Base-by-base conservation (phyloP, 176 grass and related monocot species). In the Cenchrus fungigraminus region DNA sequence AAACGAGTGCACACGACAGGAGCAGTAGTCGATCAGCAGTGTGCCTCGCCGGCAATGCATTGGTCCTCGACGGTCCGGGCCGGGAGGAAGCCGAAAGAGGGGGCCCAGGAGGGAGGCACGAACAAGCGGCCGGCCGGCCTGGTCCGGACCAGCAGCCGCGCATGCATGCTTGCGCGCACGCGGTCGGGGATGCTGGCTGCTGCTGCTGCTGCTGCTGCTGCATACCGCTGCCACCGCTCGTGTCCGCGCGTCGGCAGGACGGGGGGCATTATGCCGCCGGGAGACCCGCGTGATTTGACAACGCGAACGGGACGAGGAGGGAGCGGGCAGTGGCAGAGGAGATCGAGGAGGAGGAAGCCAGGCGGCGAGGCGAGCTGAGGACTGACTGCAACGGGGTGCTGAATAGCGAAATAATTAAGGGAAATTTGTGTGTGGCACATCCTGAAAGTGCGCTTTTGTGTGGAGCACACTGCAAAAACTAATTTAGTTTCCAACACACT, bases 201-300 rank as follows among this genome's bases (percentile, higher is more conserved):
- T 22, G 42, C 42, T 9, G 20, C 42, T 16, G 20, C 42, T 16
- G 25, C 25, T 25, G 11, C 2, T 50, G 69, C 40, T 45, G 37
- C 37, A 6, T 0, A 4, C 5, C 22, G 68, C 43, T 22, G 40
- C 42, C 17, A 44, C 3, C n/a, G 40, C 37, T 43, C 42, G 29
- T 31, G 22, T 17, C 16, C 72, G 51, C 73, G 9, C 73, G 6
- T 44, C 60, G 16, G 13, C 47, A 11, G 47, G 22, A 12, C 22
- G 12, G 20, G 20, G 34, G 9, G 28, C 51, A 70, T 37, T 4
- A 78, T 78, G 5, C 75, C 57, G 11, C 75, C 75, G n/a, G 6
- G 57, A 78, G 75, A 78, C 75, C 25, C 58, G 31, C 16, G 32
- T 44, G 47, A 65, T 56, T 76, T 76, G 69, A 25, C 81, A 1